Evolutionary conservation across 176 grass and related monocot genomes (phyloP).

Genomic region (Microstegium vimineum): DNA sequence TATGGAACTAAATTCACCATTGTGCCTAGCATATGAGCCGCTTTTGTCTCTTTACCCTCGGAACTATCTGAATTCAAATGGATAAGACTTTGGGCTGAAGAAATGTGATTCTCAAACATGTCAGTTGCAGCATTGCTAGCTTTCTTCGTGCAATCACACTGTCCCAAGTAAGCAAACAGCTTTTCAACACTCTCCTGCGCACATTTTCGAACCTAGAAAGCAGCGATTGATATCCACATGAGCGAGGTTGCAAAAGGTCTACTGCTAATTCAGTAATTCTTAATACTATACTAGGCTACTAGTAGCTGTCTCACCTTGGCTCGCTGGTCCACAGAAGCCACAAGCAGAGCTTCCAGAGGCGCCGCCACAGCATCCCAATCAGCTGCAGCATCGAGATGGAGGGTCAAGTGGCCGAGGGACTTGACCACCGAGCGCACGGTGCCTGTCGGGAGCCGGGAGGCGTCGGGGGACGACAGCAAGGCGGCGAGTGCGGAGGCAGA

Average conservation of each 20-base stretch:
- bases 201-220: constrained; percentile 71
- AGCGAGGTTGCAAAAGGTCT: not conserved
- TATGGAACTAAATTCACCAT: constrained; percentile 50
- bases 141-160: constrained; percentile 50
- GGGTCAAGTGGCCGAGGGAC: constrained; percentile 64
- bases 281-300: not conserved
- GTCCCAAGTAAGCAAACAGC: constrained; percentile 55
- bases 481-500: constrained; percentile 43
- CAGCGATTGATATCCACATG: not conserved
- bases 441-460: constrained; percentile 54
- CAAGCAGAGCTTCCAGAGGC: constrained; percentile 59
- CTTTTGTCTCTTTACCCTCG: constrained; percentile 42
- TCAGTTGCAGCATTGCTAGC: constrained; percentile 43
- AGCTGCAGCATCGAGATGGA: constrained; percentile 48
- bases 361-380: constrained; percentile 49
- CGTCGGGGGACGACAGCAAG: constrained; percentile 42
- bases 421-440: constrained; percentile 76
- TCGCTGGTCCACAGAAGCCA: constrained; percentile 53
- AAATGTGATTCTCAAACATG: constrained; percentile 80
- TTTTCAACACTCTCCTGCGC: constrained; percentile 68
- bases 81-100: constrained; percentile 21
- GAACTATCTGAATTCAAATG: constrained; percentile 32
- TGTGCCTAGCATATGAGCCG: constrained; percentile 52
- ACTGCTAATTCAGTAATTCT: not conserved
- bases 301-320: constrained; percentile 73